Evolutionary conservation across 352 stramenopile species (phyloP), one percentile per base, ranked within the genome.

Genomic region (Globisporangium megalacanthum): DNA sequence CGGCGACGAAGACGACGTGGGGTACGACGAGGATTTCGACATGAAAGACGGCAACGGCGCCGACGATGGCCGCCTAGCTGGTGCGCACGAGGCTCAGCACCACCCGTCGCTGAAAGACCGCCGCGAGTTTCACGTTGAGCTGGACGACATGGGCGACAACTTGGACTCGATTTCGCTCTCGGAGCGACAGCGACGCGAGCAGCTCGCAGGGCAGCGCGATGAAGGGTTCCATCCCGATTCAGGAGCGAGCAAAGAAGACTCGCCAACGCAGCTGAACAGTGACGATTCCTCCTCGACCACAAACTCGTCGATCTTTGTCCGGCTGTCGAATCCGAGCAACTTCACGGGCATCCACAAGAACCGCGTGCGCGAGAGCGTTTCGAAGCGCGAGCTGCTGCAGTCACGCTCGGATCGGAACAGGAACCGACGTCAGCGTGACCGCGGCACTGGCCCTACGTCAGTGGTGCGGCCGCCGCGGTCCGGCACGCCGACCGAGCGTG

Each of bases 261-360:
- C 77, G 11, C 73, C 75, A 2, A 81, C 75, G 4, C 55, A 61
- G 9, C 59, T 85, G 25, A 71, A 72, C 3, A 91, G 80, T 48
- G 83, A 89, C 36, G 83, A 90, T 49, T 86, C 78, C 20, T 77
- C 71, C 0, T 75, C 79, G 0, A 72, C 69, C 1, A 61, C 59
- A 6, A 54, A 59, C 6, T 66, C 69, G 10, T 68, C 68, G 6
- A 95, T 95, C 36, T 95, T 95, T 50, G 88, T 82, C 14, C 75
- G 86, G n/a, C 70, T 95, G 6, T 87, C 86, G 0, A 94, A 95
- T 41, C 86, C 86, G 45, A 92, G 67, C 31, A 95, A 93, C 55
- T 95, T 95, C 39, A 95, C 86, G 19, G 86, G 86, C 17, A 95
- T 92, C 56, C 86, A 95, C 75, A 92, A 92, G 66, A 91, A 92